Percentiles rank a stretch among this genome's conserved stretches.
phyloP scores from a whole-genome alignment of 805 yeast species.

The Maudiozyma pseudohumilis region DNA sequence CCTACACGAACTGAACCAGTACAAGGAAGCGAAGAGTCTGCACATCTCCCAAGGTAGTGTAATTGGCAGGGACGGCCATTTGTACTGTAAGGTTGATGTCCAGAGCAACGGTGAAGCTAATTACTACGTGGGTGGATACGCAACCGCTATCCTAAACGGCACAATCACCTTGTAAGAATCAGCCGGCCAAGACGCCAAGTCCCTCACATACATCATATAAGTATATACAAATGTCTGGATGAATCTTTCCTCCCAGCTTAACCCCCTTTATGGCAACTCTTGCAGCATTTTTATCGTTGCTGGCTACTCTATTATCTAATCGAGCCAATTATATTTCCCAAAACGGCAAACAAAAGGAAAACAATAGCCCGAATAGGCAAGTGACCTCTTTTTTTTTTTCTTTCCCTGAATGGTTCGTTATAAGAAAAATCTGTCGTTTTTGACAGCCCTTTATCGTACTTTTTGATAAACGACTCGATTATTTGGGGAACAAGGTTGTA shows the following conservation, averaged over 20 bases:
- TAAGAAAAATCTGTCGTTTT: too few relatives aligned
- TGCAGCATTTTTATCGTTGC: too few relatives aligned
- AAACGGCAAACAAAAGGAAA: background rate
- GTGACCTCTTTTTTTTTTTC: too few relatives aligned
- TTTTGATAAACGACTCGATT: too few relatives aligned
- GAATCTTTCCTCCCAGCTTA: background rate
- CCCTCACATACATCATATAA: background rate
- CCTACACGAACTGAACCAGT: constrained; percentile 19
- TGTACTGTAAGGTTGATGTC: constrained; percentile 20
- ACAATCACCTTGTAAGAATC: constrained; percentile 7
- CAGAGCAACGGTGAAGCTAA: constrained; percentile 6
- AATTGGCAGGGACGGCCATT: constrained; percentile 32
- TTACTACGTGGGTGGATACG: constrained; percentile 34
- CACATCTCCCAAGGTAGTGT: constrained; percentile 33
- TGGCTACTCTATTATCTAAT: background rate
- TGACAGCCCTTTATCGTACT: too few relatives aligned
- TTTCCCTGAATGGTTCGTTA: too few relatives aligned
- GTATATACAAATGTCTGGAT: background rate
- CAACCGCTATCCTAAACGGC: constrained; percentile 32
- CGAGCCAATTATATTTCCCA: background rate
- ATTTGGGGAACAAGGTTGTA: too few relatives aligned
- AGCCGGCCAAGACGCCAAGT: background rate
- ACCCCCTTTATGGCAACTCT: background rate
- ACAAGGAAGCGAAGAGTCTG: constrained; percentile 13
- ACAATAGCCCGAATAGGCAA: too few relatives aligned